Evolutionary conservation across 1,284 basidiomycete genomes (phyloP).

Genomic region (Leccinum pallidistipes): DNA sequence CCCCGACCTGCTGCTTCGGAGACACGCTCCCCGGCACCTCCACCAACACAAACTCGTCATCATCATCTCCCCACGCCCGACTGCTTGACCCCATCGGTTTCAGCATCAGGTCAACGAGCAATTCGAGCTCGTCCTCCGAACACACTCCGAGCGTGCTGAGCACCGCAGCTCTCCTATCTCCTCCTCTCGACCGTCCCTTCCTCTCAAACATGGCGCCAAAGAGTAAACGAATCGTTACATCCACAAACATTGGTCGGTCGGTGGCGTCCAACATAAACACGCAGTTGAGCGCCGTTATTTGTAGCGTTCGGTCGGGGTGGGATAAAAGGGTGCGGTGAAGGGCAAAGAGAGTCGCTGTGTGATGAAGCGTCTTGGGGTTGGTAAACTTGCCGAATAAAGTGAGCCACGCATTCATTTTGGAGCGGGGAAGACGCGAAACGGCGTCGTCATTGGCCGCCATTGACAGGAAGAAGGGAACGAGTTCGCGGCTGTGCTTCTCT

Average conservation of each 20-base stretch:
- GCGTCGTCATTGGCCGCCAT: constrained; percentile 39
- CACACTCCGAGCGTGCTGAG: constrained; percentile 74
- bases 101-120: constrained; percentile 92
- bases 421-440: constrained; percentile 46
- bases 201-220: constrained; percentile 91
- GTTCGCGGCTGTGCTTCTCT: constrained; percentile 81
- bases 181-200: constrained; percentile 69
- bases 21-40: constrained; percentile 40
- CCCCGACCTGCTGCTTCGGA: constrained; percentile 80
- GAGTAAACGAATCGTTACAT: constrained; percentile 74
- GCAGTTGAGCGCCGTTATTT: constrained; percentile 78
- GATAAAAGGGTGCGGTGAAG: constrained; percentile 81
- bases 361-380: constrained; percentile 86
- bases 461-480: constrained; percentile 79
- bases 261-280: constrained; percentile 74
- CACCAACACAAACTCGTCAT: constrained; percentile 29
- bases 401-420: constrained; percentile 76
- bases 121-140: constrained; percentile 69
- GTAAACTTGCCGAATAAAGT: constrained; percentile 86
- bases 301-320: constrained; percentile 82
- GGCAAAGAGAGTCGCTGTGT: constrained; percentile 63
- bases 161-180: constrained; percentile 77
- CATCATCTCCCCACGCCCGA: constrained; percentile 23
- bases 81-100: constrained; percentile 58
- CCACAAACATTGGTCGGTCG: constrained; percentile 73